Conservation (phyloP, 768 basidiomycete genomes). For the Tylopilus sp. region DNA sequence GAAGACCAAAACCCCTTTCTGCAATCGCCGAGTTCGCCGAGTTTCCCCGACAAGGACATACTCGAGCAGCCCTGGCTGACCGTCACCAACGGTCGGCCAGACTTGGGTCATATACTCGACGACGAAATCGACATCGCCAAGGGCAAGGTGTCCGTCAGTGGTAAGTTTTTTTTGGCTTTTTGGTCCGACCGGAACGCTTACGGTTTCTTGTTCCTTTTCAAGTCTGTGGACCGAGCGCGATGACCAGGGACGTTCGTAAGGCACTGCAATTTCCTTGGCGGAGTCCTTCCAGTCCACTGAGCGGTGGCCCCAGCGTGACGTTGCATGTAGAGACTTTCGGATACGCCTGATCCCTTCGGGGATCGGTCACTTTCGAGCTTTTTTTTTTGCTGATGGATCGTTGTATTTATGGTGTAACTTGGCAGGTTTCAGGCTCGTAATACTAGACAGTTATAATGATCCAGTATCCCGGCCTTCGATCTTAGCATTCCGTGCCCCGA, state of each 20-base stretch:
- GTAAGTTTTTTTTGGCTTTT: conserved; percentile 28
- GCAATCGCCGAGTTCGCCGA: background rate
- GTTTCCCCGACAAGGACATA: background rate
- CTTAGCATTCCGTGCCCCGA: too few relatives aligned
- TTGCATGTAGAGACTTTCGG: conserved; percentile 35
- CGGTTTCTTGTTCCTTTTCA: background rate
- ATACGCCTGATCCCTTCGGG: conserved; percentile 20
- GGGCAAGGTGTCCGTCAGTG: conserved; percentile 42
- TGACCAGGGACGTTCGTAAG: conserved; percentile 34
- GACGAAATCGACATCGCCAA: conserved; percentile 32
- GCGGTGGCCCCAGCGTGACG: conserved; percentile 33
- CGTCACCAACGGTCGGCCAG: conserved; percentile 38
- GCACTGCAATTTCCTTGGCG: conserved; percentile 36
- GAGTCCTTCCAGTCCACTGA: conserved; percentile 22
- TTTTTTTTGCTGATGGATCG: too few relatives aligned
- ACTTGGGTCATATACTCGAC: conserved; percentile 34
- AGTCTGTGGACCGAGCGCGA: conserved; percentile 39
- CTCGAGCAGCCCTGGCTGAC: conserved; percentile 16
- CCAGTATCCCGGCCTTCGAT: too few relatives aligned
- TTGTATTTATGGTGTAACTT: background rate
- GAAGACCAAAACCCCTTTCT: background rate
- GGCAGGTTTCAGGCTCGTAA: too few relatives aligned
- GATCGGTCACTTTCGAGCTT: too few relatives aligned
- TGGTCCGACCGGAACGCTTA: background rate
- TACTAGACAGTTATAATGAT: too few relatives aligned